These are phyloP conservation scores for Pestalotiopsis fici DNA, from an alignment of 2,329 filamentous ascomycete species.

Conservation along the genomic window DNA sequence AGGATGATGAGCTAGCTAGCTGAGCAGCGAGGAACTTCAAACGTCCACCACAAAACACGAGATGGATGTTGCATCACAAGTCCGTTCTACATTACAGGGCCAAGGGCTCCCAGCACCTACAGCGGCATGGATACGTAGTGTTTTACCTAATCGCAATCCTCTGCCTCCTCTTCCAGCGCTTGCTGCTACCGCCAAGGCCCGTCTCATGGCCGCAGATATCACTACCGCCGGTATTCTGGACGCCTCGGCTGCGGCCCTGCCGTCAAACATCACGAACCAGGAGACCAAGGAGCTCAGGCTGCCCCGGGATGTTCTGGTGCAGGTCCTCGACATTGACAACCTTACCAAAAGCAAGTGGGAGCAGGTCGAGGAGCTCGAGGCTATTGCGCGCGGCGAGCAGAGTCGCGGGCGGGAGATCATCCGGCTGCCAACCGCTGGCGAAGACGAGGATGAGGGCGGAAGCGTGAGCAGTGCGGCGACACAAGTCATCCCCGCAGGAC, in stretches of 20 bases:
- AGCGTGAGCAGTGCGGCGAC: constrained; percentile 33
- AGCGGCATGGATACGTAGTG: constrained; percentile 61
- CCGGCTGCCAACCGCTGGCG: constrained; percentile 51
- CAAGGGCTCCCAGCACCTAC: constrained; percentile 57
- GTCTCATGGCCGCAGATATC: constrained; percentile 78
- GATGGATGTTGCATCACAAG: constrained; percentile 40
- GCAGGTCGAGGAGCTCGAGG: constrained; percentile 81
- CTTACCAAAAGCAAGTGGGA: constrained; percentile 79
- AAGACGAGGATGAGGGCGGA: constrained; percentile 52
- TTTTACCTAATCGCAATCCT: constrained; percentile 57
- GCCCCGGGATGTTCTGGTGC: constrained; percentile 66
- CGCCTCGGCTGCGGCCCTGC: constrained; percentile 43
- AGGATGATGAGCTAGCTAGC: background rate
- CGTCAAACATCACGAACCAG: constrained; percentile 55
- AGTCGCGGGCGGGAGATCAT: constrained; percentile 81
- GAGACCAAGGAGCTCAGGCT: constrained; percentile 58
- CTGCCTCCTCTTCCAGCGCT: constrained; percentile 69
- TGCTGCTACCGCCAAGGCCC: constrained; percentile 77
- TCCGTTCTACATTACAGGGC: constrained; percentile 49
- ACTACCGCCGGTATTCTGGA: constrained; percentile 57
- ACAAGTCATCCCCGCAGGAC: constrained; percentile 13
- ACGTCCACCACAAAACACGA: background rate
- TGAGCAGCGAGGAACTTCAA: background rate
- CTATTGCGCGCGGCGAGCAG: constrained; percentile 70
- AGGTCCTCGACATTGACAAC: constrained; percentile 86